These are phyloP conservation scores for Penicillium expansum DNA, from an alignment of 2,329 filamentous ascomycete genomes.

Conservation along the genomic window DNA sequence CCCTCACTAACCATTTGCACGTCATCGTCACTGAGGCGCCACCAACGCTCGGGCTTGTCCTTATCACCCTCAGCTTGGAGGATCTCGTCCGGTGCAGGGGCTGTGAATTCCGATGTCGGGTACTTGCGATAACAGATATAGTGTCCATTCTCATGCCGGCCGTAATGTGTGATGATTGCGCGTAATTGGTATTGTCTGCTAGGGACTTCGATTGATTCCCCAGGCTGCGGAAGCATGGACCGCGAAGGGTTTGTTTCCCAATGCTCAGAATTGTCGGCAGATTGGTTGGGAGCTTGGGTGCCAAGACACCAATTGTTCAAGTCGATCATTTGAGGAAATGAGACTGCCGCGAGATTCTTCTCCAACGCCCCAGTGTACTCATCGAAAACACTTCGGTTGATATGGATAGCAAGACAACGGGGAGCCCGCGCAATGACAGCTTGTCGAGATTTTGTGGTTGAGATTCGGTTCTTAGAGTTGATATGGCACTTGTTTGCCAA, in stretches of 20 bases:
- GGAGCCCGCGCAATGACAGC: constrained; percentile 81
- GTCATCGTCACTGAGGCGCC: constrained; percentile 84
- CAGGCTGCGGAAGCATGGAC: constrained; percentile 70
- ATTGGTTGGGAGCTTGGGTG: constrained; percentile 39
- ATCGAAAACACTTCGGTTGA: constrained; percentile 90
- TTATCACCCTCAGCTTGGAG: constrained; percentile 34
- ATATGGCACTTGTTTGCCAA: constrained; percentile 64
- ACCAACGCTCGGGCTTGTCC: constrained; percentile 65
- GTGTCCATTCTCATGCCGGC: constrained; percentile 90
- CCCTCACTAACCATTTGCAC: constrained; percentile 72
- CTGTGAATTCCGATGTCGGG: constrained; percentile 41
- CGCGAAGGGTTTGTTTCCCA: constrained; percentile 67
- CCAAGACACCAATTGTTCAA: constrained; percentile 83
- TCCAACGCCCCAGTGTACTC: constrained; percentile 73
- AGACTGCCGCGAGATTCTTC: constrained; percentile 79
- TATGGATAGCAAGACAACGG: constrained; percentile 75
- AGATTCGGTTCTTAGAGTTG: constrained; percentile 64
- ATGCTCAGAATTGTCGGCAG: constrained; percentile 54
- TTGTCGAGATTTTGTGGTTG: constrained; percentile 84
- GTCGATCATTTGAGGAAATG: constrained; percentile 72
- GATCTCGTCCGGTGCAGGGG: constrained; percentile 31
- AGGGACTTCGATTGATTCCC: constrained; percentile 51
- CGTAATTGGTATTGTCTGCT: constrained; percentile 67
- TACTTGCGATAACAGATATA: constrained; percentile 88
- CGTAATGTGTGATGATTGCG: constrained; percentile 84